A percentile compares a stretch with the other conserved stretches of the same genome.
Conservation (phyloP, 1,284 basidiomycete species). For the Tetrapyrgos nigripes region DNA sequence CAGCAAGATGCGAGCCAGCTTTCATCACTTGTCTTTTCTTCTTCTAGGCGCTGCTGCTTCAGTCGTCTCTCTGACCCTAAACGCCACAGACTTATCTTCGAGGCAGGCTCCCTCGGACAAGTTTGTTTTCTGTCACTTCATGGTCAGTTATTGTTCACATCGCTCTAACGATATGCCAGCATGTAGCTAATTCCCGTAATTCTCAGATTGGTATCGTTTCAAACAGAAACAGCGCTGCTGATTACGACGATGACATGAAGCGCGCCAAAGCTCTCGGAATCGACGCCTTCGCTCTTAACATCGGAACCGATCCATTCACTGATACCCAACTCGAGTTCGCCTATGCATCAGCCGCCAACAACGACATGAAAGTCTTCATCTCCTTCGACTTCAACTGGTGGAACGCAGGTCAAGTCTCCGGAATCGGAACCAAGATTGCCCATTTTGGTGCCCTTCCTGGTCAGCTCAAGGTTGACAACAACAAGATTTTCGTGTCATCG, state of each 20-base stretch:
- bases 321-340: slow-evolving; percentile 34
- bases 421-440: slow-evolving; percentile 23
- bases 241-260: slow-evolving; percentile 34
- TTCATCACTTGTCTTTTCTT: too few species aligned
- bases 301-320: slow-evolving; percentile 32
- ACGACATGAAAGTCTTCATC: slow-evolving; percentile 40
- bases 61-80: too few species aligned
- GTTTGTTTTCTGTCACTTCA: slow-evolving; percentile 26
- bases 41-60: too few species aligned
- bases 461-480: slow-evolving; percentile 20
- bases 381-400: slow-evolving; percentile 40
- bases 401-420: slow-evolving; percentile 20
- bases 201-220: slow-evolving; percentile 26
- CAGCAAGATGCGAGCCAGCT: too few species aligned
- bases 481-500: slow-evolving; percentile 23
- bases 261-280: slow-evolving; percentile 36
- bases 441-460: slow-evolving; percentile 25
- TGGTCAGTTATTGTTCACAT: slow-evolving; percentile 11
- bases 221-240: slow-evolving; percentile 21
- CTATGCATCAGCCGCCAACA: slow-evolving; percentile 34
- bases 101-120: too few species aligned
- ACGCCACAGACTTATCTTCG: too few species aligned
- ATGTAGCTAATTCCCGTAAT: neutral
- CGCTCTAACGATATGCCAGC: neutral
- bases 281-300: slow-evolving; percentile 33